Percentiles rank a stretch among this genome's conserved stretches.
Evolutionary conservation across 768 basidiomycete species (phyloP).

Genomic region (Leccinum rimulosum): DNA sequence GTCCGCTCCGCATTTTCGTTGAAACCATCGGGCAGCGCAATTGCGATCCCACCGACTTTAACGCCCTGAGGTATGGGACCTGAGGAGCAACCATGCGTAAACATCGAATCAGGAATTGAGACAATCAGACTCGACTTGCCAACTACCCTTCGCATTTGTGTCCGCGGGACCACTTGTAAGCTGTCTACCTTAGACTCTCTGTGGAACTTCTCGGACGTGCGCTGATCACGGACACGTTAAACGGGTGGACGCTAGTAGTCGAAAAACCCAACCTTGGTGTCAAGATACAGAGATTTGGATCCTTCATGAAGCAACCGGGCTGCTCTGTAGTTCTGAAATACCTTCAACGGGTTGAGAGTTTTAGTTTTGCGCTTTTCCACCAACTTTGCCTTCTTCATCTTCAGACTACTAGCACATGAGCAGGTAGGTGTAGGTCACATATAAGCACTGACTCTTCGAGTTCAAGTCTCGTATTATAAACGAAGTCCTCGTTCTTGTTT

Average conservation of each 20-base stretch:
- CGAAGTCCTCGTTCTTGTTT: not conserved
- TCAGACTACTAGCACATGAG: not conserved
- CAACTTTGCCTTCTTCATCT: not conserved
- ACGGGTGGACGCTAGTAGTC: not conserved
- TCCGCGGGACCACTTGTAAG: slow-evolving; percentile 1
- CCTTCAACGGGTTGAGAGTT: slow-evolving; percentile 5
- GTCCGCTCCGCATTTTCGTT: not conserved
- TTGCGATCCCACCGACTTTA: not conserved
- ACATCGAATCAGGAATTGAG: not conserved
- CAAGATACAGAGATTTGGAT: not conserved
- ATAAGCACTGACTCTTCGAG: not conserved
- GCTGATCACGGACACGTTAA: not conserved
- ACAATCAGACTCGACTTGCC: not conserved
- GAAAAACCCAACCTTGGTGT: not conserved
- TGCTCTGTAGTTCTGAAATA: not conserved
- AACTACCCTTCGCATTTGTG: not conserved
- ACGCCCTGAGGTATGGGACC: not conserved
- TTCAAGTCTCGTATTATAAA: not conserved
- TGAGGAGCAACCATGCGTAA: slow-evolving; percentile 1
- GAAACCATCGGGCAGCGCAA: not conserved
- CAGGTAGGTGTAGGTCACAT: no score
- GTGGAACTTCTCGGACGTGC: slow-evolving; percentile 5
- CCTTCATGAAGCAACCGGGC: not conserved
- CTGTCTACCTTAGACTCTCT: not conserved
- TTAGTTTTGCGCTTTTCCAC: not conserved